Percentiles rank a stretch among this genome's conserved stretches.
These are phyloP conservation scores for Aspergillus conjunctus DNA, from an alignment of 495 filamentous ascomycete genomes.

Conservation along the genomic window DNA sequence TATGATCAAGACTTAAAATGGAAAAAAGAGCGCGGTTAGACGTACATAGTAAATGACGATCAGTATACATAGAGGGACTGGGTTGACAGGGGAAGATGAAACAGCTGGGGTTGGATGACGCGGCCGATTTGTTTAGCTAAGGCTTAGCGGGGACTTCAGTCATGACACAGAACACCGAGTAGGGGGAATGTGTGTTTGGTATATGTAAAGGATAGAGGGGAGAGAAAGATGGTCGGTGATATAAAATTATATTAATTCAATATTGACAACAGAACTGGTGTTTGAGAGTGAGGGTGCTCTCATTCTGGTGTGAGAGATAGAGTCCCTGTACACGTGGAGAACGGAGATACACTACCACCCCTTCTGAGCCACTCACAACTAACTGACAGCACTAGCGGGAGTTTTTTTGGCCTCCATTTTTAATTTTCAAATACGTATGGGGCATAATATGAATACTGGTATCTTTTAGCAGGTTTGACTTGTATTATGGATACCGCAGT, in stretches of 20 bases:
- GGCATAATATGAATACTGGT: background rate
- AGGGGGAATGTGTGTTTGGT: background rate
- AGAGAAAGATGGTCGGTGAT: background rate
- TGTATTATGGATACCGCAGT: too few species aligned
- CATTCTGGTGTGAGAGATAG: too few species aligned
- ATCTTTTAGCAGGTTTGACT: background rate
- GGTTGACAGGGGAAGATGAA: conserved; percentile 8
- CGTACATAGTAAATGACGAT: background rate
- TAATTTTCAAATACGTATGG: background rate
- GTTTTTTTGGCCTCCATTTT: background rate
- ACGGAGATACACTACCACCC: background rate
- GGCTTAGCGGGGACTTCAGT: background rate
- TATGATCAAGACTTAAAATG: background rate
- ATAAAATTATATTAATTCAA: too few species aligned
- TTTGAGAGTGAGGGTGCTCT: too few species aligned
- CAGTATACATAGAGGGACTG: background rate
- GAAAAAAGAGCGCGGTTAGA: background rate
- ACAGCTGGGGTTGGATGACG: conserved; percentile 19
- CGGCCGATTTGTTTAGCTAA: conserved; percentile 11
- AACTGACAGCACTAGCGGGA: background rate
- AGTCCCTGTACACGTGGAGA: background rate
- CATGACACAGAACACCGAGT: background rate
- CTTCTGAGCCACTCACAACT: background rate
- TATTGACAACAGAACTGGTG: too few species aligned
- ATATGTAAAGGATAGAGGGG: background rate